These are phyloP conservation scores for Vickermania spadyakhi DNA, from an alignment of 208 protist genomes.

Conservation along the genomic window DNA sequence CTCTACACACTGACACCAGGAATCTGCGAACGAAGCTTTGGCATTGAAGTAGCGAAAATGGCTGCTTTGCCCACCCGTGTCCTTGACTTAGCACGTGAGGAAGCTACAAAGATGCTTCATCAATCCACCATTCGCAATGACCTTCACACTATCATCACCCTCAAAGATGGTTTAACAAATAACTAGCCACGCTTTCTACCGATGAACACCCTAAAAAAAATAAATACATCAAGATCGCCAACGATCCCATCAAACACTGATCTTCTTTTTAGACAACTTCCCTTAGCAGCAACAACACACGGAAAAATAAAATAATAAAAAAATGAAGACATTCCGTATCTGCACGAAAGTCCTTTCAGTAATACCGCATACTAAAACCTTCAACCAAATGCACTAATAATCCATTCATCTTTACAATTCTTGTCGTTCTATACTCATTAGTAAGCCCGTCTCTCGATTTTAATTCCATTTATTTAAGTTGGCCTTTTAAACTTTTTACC, in stretches of 20 bases:
- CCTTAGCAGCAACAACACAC: background rate
- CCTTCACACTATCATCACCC: conserved; percentile 15
- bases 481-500: too few species aligned
- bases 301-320: background rate
- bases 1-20: conserved; percentile 81
- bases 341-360: too few species aligned
- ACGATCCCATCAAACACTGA: background rate
- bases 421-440: too few species aligned
- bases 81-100: conserved; percentile 40
- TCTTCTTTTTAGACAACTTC: background rate
- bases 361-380: too few species aligned
- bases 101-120: conserved; percentile 55
- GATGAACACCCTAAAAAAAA: conserved; percentile 1
- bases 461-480: too few species aligned
- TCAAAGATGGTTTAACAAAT: conserved; percentile 11
- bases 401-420: too few species aligned
- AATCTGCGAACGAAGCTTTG: conserved; percentile 84
- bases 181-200: background rate
- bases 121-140: conserved; percentile 53
- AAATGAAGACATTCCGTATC: background rate
- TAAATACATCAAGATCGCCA: background rate
- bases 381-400: too few species aligned
- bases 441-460: too few species aligned
- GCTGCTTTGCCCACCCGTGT: conserved; percentile 62
- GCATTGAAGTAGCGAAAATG: conserved; percentile 86